phyloP scores from a whole-genome alignment of 345 rosid genomes.

The Isatis tinctoria region DNA sequence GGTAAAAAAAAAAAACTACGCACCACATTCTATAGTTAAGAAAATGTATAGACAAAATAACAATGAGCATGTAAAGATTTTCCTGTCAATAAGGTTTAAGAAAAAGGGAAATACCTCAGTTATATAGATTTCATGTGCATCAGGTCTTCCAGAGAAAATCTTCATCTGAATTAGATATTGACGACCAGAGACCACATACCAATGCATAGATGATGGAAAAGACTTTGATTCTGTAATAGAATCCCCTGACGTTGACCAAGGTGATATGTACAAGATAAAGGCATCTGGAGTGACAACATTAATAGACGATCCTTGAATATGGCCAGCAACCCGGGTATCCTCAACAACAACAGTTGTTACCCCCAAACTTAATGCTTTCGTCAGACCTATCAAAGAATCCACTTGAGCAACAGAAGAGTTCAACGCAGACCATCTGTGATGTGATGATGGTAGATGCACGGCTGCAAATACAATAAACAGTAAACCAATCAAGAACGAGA shows the following conservation, averaged over 20 bases:
- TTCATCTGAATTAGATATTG: slow-evolving; percentile 66
- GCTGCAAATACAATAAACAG: slow-evolving; percentile 49
- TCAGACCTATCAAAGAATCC: slow-evolving; percentile 52
- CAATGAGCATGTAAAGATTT: not conserved
- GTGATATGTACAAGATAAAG: slow-evolving; percentile 48
- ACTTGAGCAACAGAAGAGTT: slow-evolving; percentile 73
- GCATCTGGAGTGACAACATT: slow-evolving; percentile 76
- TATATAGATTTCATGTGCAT: slow-evolving; percentile 65
- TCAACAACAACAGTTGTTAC: slow-evolving; percentile 65
- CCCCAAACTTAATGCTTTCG: slow-evolving; percentile 65
- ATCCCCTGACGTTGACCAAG: slow-evolving; percentile 58
- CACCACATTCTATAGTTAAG: not conserved
- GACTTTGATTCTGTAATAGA: slow-evolving; percentile 45
- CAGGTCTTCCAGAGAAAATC: slow-evolving; percentile 65
- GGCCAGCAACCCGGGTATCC: slow-evolving; percentile 93
- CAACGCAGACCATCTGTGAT: slow-evolving; percentile 73
- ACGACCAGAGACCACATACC: slow-evolving; percentile 77
- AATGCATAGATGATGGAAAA: slow-evolving; percentile 52
- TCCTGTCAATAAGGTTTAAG: not conserved
- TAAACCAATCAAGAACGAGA: slow-evolving; percentile 17
- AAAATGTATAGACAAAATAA: not conserved
- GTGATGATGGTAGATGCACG: slow-evolving; percentile 69
- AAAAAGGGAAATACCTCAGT: slow-evolving; percentile 59
- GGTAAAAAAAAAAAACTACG: slow-evolving; percentile 1
- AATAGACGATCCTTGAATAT: slow-evolving; percentile 74